Conservation (phyloP, 2,329 filamentous ascomycete genomes). For the Gyromitra esculenta region DNA sequence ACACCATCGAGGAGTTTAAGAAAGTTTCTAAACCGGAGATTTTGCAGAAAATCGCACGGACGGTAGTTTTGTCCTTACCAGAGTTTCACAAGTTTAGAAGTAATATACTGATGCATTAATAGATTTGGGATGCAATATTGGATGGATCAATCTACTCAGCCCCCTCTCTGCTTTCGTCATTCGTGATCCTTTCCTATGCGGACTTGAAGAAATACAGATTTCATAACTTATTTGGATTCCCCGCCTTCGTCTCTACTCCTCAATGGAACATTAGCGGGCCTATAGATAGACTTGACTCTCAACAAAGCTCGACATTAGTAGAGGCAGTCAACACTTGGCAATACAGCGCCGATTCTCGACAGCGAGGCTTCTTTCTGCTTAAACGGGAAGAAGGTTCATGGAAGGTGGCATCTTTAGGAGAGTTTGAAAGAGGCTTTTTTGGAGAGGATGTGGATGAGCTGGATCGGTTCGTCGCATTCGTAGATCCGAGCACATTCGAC, state of each 20-base stretch:
- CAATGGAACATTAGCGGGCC: conserved; percentile 74
- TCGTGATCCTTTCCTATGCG: conserved; percentile 88
- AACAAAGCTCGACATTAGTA: conserved; percentile 81
- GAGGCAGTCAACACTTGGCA: conserved; percentile 88
- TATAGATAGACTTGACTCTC: conserved; percentile 68
- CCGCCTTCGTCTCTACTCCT: conserved; percentile 88
- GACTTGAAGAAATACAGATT: conserved; percentile 98
- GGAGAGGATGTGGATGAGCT: conserved; percentile 68
- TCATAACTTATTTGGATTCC: conserved; percentile 98
- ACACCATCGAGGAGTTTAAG: conserved; percentile 93
- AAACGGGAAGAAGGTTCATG: conserved; percentile 73
- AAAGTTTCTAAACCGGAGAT: conserved; percentile 81
- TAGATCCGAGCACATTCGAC: conserved; percentile 89
- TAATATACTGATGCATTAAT: conserved; percentile 36
- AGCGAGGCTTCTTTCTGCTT: conserved; percentile 95
- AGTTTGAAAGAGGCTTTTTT: conserved; percentile 90
- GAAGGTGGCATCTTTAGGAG: conserved; percentile 78
- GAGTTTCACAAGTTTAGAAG: not conserved
- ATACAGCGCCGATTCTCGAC: conserved; percentile 79
- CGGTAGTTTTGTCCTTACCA: conserved; percentile 66
- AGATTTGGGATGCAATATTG: conserved; percentile 98
- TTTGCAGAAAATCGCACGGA: conserved; percentile 79
- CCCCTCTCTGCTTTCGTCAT: conserved; percentile 88
- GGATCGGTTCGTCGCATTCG: conserved; percentile 85
- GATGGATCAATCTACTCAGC: conserved; percentile 96